These are phyloP conservation scores for Taiwanofungus camphoratus DNA, from an alignment of 1,284 basidiomycete species.

Conservation along the genomic window DNA sequence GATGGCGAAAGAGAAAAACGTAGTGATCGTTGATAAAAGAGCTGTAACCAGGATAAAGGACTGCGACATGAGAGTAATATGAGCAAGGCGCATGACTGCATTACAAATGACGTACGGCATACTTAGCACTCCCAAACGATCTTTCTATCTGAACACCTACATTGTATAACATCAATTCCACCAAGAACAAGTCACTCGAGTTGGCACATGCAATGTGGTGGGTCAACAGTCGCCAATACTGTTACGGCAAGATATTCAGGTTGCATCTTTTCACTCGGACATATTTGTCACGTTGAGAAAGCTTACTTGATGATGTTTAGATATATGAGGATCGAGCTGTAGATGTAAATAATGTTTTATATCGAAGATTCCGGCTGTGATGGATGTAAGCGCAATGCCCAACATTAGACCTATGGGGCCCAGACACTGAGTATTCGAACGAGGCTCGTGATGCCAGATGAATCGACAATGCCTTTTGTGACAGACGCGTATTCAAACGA, in stretches of 20 bases:
- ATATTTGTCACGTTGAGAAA: background rate
- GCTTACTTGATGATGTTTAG: conserved; percentile 34
- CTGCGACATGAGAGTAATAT: conserved; percentile 33
- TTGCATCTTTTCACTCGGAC: background rate
- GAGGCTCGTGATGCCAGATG: too few relatives aligned
- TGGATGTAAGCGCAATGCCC: conserved; percentile 59
- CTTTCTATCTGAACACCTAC: conserved; percentile 74
- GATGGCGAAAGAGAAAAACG: conserved; percentile 57
- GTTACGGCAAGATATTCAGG: conserved; percentile 8
- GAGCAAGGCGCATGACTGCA: background rate
- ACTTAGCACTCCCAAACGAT: conserved; percentile 83
- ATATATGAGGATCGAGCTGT: conserved; percentile 38
- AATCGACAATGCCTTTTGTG: conserved; percentile 83
- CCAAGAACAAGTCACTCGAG: conserved; percentile 80
- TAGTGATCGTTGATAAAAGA: conserved; percentile 60
- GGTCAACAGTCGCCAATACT: conserved; percentile 82
- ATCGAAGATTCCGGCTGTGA: conserved; percentile 73
- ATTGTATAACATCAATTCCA: conserved; percentile 72
- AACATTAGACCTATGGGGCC: conserved; percentile 68
- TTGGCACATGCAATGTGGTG: conserved; percentile 80
- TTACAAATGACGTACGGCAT: conserved; percentile 54
- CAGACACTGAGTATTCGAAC: too few relatives aligned
- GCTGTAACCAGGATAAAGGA: conserved; percentile 70
- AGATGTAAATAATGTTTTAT: conserved; percentile 80
- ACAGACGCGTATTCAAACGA: conserved; percentile 76